A percentile compares a stretch with the other conserved stretches of the same genome.
Conservation (phyloP, 352 stramenopile genomes). For the Peronospora destructor region DNA sequence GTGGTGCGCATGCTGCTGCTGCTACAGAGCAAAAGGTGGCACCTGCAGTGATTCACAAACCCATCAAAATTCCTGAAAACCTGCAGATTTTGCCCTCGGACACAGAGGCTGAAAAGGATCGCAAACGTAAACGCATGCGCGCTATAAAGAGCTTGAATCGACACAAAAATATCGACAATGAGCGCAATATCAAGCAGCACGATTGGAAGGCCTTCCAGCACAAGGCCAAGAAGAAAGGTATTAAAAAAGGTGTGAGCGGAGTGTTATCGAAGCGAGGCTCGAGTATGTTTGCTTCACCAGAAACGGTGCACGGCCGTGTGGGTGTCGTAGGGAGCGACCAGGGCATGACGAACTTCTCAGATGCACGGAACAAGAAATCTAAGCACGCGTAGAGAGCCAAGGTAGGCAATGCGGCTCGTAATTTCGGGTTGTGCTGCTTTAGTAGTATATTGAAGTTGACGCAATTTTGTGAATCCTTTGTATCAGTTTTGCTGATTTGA, state of each 20-base stretch:
- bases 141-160: constrained; percentile 85
- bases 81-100: constrained; percentile 78
- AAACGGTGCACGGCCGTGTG: constrained; percentile 74
- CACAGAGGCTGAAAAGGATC: constrained; percentile 77
- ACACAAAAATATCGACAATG: constrained; percentile 81
- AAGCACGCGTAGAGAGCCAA: constrained; percentile 35
- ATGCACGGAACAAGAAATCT: constrained; percentile 60
- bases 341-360: constrained; percentile 77
- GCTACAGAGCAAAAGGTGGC: constrained; percentile 26
- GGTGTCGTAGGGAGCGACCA: constrained; percentile 84
- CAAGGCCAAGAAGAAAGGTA: constrained; percentile 73
- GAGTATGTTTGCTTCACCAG: constrained; percentile 87
- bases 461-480: constrained; percentile 21
- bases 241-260: constrained; percentile 56
- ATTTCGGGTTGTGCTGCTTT: constrained; percentile 12
- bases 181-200: constrained; percentile 77
- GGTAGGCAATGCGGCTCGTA: constrained; percentile 15
- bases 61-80: constrained; percentile 83
- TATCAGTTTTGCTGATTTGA: constrained; percentile 12
- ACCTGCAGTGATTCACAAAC: constrained; percentile 51
- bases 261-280: constrained; percentile 73
- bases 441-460: constrained; percentile 20
- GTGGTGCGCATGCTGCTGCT: constrained; percentile 11
- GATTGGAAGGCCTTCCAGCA: constrained; percentile 83
- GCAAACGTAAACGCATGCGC: constrained; percentile 76